phyloP scores from a whole-genome alignment of 1,284 basidiomycete species.

The Ganoderma meredithae region DNA sequence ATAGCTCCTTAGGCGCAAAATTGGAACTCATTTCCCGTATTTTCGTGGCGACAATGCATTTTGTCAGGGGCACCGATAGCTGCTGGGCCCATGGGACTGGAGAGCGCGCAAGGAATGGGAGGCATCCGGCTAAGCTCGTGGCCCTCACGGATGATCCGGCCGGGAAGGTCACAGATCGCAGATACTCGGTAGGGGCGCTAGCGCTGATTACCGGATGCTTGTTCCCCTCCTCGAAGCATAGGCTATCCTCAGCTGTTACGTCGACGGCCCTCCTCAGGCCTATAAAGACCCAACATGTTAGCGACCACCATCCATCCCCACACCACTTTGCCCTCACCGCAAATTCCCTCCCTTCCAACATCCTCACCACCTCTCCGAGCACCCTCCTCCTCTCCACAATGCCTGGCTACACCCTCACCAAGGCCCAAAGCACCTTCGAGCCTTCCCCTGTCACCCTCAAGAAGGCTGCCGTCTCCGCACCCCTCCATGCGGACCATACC shows the following conservation, averaged over 20 bases:
- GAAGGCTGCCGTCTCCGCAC: slow-evolving; percentile 20
- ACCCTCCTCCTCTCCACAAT: slow-evolving; percentile 16
- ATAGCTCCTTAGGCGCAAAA: neutral
- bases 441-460: slow-evolving; percentile 26
- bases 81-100: slow-evolving; percentile 14
- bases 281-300: slow-evolving; percentile 30
- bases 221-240: slow-evolving; percentile 18
- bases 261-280: slow-evolving; percentile 16
- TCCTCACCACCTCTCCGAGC: neutral
- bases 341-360: neutral
- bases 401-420: slow-evolving; percentile 30
- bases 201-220: slow-evolving; percentile 23
- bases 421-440: slow-evolving; percentile 29
- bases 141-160: slow-evolving; percentile 33
- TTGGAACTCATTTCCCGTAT: neutral
- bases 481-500: slow-evolving; percentile 11
- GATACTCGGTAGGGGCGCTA: slow-evolving; percentile 22
- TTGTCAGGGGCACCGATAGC: slow-evolving; percentile 21
- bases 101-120: slow-evolving; percentile 17
- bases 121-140: slow-evolving; percentile 22
- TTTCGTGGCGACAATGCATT: neutral
- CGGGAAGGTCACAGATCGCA: slow-evolving; percentile 25
- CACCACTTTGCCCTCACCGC: slow-evolving; percentile 16
- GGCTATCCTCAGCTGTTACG: slow-evolving; percentile 20
- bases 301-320: slow-evolving; percentile 21